Conservation (phyloP, 2,329 filamentous ascomycete genomes). For the Sporothrix schenckii region DNA sequence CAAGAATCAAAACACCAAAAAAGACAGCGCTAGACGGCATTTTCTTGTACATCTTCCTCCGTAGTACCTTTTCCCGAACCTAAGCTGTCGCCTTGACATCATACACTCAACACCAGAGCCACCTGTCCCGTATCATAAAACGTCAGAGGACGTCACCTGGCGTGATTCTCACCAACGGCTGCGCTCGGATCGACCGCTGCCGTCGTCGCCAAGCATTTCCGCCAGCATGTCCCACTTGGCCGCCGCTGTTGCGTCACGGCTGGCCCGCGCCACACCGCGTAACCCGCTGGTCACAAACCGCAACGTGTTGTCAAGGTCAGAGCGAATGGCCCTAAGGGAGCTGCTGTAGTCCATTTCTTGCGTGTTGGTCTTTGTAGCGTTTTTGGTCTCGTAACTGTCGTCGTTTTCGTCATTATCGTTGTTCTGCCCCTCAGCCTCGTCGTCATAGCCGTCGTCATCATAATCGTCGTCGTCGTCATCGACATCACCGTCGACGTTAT, state of each 20-base stretch:
- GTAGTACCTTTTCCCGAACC: not conserved
- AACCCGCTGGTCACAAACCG: conserved; percentile 74
- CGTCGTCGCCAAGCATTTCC: conserved; percentile 69
- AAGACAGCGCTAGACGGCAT: not conserved
- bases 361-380: not conserved
- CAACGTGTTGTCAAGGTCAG: conserved; percentile 66
- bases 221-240: conserved; percentile 77
- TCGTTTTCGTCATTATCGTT: conserved; percentile 29
- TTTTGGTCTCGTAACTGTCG: conserved; percentile 35
- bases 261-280: conserved; percentile 72
- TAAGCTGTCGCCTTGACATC: not conserved
- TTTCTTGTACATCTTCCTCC: not conserved
- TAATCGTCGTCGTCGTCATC: conserved; percentile 36
- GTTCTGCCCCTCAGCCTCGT: not conserved
- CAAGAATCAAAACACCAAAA: not conserved
- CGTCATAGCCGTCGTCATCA: conserved; percentile 24
- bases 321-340: conserved; percentile 59
- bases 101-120: not conserved
- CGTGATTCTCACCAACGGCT: conserved; percentile 3
- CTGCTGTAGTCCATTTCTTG: conserved; percentile 50
- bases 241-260: conserved; percentile 60
- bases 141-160: not conserved
- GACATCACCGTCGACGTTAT: conserved; percentile 37
- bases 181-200: conserved; percentile 33
- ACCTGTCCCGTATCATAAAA: not conserved